phyloP scores from a whole-genome alignment of 805 yeast genomes.

The Metschnikowia peoriensis region DNA sequence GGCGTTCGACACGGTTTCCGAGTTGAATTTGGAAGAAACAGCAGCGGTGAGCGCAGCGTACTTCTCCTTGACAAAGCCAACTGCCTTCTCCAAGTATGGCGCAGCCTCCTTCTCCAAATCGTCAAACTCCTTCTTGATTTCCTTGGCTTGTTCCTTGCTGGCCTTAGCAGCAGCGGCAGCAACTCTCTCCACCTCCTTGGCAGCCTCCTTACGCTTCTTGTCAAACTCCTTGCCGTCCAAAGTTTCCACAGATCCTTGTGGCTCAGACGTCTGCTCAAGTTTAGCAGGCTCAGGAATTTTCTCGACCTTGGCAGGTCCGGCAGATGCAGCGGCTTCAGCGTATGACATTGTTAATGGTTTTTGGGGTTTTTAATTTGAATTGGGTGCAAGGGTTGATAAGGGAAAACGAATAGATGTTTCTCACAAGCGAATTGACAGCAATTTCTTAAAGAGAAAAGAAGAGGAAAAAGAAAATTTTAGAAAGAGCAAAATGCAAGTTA shows the following conservation, averaged over 20 bases:
- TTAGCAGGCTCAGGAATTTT: conserved; percentile 30
- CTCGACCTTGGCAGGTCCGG: conserved; percentile 33
- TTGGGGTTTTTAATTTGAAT: neutral
- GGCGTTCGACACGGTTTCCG: conserved; percentile 19
- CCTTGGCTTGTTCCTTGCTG: conserved; percentile 22
- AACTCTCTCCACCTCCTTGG: conserved; percentile 18
- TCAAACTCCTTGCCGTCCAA: conserved; percentile 23
- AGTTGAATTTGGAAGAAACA: conserved; percentile 13
- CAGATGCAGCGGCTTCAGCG: conserved; percentile 43
- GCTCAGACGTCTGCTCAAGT: conserved; percentile 23
- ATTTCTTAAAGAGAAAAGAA: neutral
- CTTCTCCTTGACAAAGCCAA: conserved; percentile 21
- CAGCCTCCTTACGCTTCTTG: conserved; percentile 27
- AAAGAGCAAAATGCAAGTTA: neutral
- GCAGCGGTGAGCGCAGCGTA: conserved; percentile 17
- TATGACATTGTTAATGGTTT: conserved; percentile 19
- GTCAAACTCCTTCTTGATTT: conserved; percentile 19
- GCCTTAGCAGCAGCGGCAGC: conserved; percentile 21
- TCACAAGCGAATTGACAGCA: neutral
- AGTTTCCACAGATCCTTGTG: conserved; percentile 25
- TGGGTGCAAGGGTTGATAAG: neutral
- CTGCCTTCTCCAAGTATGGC: conserved; percentile 22
- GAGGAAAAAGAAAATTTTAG: neutral
- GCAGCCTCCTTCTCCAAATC: conserved; percentile 24
- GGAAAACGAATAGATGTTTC: conserved; percentile 1